Evolutionary conservation across 148 eudicot species (phyloP).

Genomic region (Limonium bicolor): DNA sequence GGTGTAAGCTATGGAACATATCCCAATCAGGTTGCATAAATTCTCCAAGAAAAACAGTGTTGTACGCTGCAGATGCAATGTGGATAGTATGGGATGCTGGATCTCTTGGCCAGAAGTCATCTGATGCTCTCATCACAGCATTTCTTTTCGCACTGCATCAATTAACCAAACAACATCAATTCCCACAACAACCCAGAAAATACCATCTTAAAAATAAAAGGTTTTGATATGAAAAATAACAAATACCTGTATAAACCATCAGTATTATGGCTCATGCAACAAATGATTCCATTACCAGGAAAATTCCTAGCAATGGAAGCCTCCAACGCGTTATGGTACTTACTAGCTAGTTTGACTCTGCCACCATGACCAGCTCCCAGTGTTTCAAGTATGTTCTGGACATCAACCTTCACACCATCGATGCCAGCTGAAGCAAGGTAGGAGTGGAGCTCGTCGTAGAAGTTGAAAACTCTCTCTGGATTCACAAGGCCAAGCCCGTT

Average conservation of each 20-base stretch:
- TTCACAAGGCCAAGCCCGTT: slow-evolving; percentile 77
- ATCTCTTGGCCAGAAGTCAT: slow-evolving; percentile 85
- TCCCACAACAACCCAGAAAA: slow-evolving; percentile 5
- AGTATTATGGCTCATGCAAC: slow-evolving; percentile 87
- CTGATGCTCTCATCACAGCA: slow-evolving; percentile 80
- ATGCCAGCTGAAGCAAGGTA: slow-evolving; percentile 73
- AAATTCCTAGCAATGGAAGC: slow-evolving; percentile 65
- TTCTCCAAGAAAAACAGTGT: slow-evolving; percentile 72
- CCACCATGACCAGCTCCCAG: slow-evolving; percentile 89
- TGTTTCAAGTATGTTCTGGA: slow-evolving; percentile 75
- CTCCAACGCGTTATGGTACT: slow-evolving; percentile 74
- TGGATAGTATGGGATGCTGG: slow-evolving; percentile 93
- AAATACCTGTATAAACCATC: slow-evolving; percentile 78
- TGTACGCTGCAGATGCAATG: slow-evolving; percentile 86
- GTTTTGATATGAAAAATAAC: too few species aligned
- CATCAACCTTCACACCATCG: slow-evolving; percentile 95
- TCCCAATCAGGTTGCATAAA: slow-evolving; percentile 98
- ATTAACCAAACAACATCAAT: too few species aligned
- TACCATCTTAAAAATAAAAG: background rate
- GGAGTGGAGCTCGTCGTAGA: slow-evolving; percentile 69
- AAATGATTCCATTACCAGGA: slow-evolving; percentile 72
- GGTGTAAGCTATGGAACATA: slow-evolving; percentile 93
- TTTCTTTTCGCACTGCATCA: slow-evolving; percentile 56
- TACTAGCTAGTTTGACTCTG: slow-evolving; percentile 59
- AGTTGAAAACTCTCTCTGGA: slow-evolving; percentile 57